Conservation (phyloP, 805 yeast genomes). For the Zygosaccharomyces bisporus region DNA sequence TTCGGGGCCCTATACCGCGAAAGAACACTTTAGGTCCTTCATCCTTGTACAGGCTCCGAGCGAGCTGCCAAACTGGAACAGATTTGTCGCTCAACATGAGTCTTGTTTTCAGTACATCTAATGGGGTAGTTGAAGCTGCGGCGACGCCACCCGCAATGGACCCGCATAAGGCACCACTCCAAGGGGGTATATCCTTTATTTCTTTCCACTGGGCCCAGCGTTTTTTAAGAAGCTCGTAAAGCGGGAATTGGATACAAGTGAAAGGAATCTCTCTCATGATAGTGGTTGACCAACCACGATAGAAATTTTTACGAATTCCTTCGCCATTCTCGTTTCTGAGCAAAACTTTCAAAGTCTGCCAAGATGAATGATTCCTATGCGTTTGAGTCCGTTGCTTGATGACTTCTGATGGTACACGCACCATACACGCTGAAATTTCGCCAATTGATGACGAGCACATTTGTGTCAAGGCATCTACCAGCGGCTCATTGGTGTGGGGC, state of each 20-base stretch:
- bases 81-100: constrained; percentile 66
- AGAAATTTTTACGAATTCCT: constrained; percentile 72
- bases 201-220: constrained; percentile 47
- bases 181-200: constrained; percentile 48
- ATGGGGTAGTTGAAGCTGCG: constrained; percentile 76
- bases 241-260: constrained; percentile 91
- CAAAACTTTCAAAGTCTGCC: constrained; percentile 61
- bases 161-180: constrained; percentile 82
- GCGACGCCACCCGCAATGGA: constrained; percentile 79
- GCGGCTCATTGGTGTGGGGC: constrained; percentile 26
- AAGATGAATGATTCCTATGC: constrained; percentile 49
- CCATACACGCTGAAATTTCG: constrained; percentile 88
- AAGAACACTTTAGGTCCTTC: constrained; percentile 75
- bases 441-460: constrained; percentile 89
- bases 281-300: constrained; percentile 92
- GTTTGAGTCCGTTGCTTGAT: constrained; percentile 94
- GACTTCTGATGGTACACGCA: constrained; percentile 95
- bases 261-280: constrained; percentile 95
- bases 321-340: constrained; percentile 67
- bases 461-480: constrained; percentile 51
- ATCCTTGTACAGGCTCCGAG: constrained; percentile 52
- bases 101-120: constrained; percentile 77
- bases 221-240: constrained; percentile 78
- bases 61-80: constrained; percentile 45
- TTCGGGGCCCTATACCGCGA: constrained; percentile 90